Conservation (phyloP, 75 land plant species). For the Pinus tabuliformis region DNA sequence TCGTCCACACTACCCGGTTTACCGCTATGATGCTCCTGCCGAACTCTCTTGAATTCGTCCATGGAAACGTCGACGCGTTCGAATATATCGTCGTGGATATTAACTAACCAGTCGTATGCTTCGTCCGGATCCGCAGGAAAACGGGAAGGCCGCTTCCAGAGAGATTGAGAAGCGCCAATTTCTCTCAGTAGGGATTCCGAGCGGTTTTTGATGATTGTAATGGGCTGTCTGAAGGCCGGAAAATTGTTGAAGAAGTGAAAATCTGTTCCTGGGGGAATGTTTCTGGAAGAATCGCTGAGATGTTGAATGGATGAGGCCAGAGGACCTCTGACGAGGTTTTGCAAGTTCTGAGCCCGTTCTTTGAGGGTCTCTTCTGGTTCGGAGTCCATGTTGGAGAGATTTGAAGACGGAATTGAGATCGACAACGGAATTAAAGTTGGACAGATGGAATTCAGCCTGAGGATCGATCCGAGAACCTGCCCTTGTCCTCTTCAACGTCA, state of each 20-base stretch:
- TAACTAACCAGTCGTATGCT: constrained; percentile 74
- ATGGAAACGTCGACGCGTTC: constrained; percentile 67
- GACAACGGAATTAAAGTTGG: too few species aligned
- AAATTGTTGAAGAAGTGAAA: constrained; percentile 93
- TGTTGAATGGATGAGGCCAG: constrained; percentile 34
- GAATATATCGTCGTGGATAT: constrained; percentile 69
- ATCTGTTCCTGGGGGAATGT: constrained; percentile 62
- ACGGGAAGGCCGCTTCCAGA: constrained; percentile 9
- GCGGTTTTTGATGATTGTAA: constrained; percentile 20
- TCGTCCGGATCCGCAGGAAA: constrained; percentile 45
- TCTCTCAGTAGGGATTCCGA: constrained; percentile 34
- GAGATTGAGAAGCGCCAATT: constrained; percentile 36
- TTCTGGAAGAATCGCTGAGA: constrained; percentile 32
- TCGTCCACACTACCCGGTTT: background rate
- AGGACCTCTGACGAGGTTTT: constrained; percentile 18
- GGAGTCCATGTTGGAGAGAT: too few species aligned
- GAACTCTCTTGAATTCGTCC: constrained; percentile 47
- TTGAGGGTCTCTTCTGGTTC: background rate
- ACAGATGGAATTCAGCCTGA: too few species aligned
- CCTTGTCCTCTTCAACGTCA: background rate
- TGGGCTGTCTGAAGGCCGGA: constrained; percentile 60
- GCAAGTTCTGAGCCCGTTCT: constrained; percentile 23
- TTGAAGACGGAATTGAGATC: too few species aligned
- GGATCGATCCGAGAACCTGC: too few species aligned
- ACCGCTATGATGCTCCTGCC: constrained; percentile 20